Evolutionary conservation across 169 alveolate genomes (phyloP), one percentile per base, ranked within the genome.

Genomic region (Sarcocystis neurona): DNA sequence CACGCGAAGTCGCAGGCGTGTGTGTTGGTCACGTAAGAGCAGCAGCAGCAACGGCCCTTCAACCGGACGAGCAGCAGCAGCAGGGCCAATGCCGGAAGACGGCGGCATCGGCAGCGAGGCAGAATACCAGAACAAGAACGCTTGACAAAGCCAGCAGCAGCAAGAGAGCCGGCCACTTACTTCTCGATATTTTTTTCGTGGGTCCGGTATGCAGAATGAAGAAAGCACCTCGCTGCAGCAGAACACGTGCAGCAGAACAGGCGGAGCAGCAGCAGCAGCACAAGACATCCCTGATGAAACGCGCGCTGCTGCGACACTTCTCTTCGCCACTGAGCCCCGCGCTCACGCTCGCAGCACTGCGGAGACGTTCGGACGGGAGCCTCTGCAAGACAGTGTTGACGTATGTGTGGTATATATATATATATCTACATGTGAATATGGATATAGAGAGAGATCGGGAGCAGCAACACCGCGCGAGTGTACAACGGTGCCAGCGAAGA

Each of bases 211-310:
- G 50, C 75, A 46, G 63, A 44, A 75, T 12, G 90, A 20, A 34
- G 85, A 53, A 23, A 86, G 68, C 32, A 86, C 79, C 60, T 86
- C 70, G 86, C 90, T 86, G 90, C 85, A 77, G 27, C n/a, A 44
- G 5, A 46, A 6, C 44, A 77, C 6, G n/a, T 34, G 27, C 6
- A 41, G 15, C 34, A 27, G 4, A 75, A 5, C n/a, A 46, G 46
- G n/a, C 68, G 10, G 50, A 75, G 20, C 15, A 10, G 37, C 6
- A 20, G 84, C 56, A 39, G 23, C 46, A 5, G 46, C n/a, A n/a
- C n/a, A n/a, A n/a, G n/a, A n/a, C n/a, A n/a, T 30, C 30, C 44
- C 44, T 10, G 18, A 58, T 5, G 70, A 27, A 58, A 5, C 2
- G 70, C 70, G n/a, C 2, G 70, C 70, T 34, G 23, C 70, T 34